Evolutionary conservation across 179 eudicot species (phyloP).

Genomic region (Actinidia arguta): DNA sequence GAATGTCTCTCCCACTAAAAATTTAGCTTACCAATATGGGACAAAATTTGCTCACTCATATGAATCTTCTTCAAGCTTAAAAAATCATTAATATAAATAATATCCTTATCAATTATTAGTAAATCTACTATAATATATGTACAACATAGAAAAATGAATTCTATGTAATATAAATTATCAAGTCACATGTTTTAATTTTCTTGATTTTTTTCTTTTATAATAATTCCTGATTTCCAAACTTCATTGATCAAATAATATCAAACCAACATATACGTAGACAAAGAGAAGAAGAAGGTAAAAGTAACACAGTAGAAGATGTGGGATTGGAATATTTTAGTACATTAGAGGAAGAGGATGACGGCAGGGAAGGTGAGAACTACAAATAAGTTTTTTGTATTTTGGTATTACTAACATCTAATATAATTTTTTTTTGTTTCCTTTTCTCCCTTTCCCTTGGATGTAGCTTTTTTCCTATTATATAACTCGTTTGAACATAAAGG

Average conservation of each 20-base stretch:
- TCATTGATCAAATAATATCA: not conserved
- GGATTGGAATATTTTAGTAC: conserved; percentile 37
- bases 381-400: not conserved
- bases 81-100: too few relatives aligned
- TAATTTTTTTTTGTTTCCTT: not conserved
- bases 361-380: conserved; percentile 24
- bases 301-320: conserved; percentile 53
- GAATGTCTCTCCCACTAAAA: too few relatives aligned
- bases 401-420: not conserved
- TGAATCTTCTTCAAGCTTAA: too few relatives aligned
- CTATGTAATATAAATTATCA: not conserved
- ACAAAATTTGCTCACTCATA: too few relatives aligned
- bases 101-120: too few relatives aligned
- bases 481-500: not conserved
- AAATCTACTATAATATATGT: too few relatives aligned
- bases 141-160: not conserved
- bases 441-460: not conserved
- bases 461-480: not conserved
- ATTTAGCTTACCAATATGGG: too few relatives aligned
- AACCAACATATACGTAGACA: conserved; percentile 38
- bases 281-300: conserved; percentile 48
- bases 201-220: not conserved
- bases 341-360: conserved; percentile 48
- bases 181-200: not conserved
- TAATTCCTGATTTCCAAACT: not conserved